Conservation (phyloP, 257 asterid species). For the Nicotiana knightiana region DNA sequence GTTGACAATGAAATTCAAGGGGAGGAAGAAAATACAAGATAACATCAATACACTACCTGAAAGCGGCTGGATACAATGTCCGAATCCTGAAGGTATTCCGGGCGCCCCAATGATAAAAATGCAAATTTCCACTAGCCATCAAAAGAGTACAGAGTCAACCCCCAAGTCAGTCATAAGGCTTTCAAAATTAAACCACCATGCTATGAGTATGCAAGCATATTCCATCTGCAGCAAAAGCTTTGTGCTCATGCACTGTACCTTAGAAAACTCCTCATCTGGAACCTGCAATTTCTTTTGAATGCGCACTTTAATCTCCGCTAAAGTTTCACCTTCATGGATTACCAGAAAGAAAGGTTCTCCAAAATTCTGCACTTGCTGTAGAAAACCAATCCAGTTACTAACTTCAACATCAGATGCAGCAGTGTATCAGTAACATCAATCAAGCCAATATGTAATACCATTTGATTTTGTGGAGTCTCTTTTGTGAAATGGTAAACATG, state of each 20-base stretch:
- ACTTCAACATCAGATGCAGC: neutral
- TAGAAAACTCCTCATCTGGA: conserved; percentile 82
- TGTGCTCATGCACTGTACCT: conserved; percentile 33
- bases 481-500: conserved; percentile 84
- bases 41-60: conserved; percentile 51
- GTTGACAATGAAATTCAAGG: neutral
- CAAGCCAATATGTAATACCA: conserved; percentile 38
- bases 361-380: conserved; percentile 88
- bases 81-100: conserved; percentile 87
- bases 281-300: conserved; percentile 87
- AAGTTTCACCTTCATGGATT: conserved; percentile 84
- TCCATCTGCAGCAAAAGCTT: neutral
- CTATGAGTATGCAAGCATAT: neutral
- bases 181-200: neutral
- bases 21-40: neutral
- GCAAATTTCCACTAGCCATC: conserved; percentile 89
- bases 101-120: conserved; percentile 85
- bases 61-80: conserved; percentile 77
- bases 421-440: conserved; percentile 4
- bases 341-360: conserved; percentile 95
- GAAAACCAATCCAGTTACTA: neutral
- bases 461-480: conserved; percentile 77
- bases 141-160: conserved; percentile 5
- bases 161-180: conserved; percentile 9
- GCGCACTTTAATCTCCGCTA: conserved; percentile 73